Base-by-base conservation (phyloP, 805 yeast genomes). In the Pichia membranifaciens region DNA sequence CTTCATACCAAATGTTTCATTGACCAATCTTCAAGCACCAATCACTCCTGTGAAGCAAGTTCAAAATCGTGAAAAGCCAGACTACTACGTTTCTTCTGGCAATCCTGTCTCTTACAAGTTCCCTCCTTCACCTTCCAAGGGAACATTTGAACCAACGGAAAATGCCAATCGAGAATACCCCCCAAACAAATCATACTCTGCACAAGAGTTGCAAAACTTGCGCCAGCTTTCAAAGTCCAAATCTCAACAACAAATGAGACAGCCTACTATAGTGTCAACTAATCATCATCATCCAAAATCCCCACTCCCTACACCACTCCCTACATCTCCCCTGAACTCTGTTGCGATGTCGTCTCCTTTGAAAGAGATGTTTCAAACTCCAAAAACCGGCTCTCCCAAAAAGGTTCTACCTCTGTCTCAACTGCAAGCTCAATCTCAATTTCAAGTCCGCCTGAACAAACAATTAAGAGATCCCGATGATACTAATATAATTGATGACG, bases 51-150 rank as follows among this genome's bases (percentile, higher is more conserved):
- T 25, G 10, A 7, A 18, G 12, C 17, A 40, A 35, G 12, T 20
- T 22, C 29, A 25, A 25, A 25, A 25, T 15, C 15, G 17, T 10
- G 44, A 44, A 22, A 43, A 49, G 18, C 55, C 60, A 3, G 84
- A 80, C 42, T 76, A 69, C 50, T 68, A 73, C 28, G 69, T 76
- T 10, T 75, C 81, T 4, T 9, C 38, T 2, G 74, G 69, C 31
- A 60, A 66, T 45, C 64, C 62, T 37, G 78, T 79, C 4, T 69
- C 64, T n/a, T 81, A 77, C 62, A 80, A 75, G 58, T 81, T 81
- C 54, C 87, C 86, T 1, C 50, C 54, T 13, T 68, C 73, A 4
- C 64, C 70, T 5, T 57, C 60, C 8, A 54, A 58, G 10, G 51
- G 64, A 5, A 60, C 51, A 8, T 41, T 49, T 32, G 20, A 38